Base-by-base conservation (phyloP, 805 yeast species). In the Candida oleophila region DNA sequence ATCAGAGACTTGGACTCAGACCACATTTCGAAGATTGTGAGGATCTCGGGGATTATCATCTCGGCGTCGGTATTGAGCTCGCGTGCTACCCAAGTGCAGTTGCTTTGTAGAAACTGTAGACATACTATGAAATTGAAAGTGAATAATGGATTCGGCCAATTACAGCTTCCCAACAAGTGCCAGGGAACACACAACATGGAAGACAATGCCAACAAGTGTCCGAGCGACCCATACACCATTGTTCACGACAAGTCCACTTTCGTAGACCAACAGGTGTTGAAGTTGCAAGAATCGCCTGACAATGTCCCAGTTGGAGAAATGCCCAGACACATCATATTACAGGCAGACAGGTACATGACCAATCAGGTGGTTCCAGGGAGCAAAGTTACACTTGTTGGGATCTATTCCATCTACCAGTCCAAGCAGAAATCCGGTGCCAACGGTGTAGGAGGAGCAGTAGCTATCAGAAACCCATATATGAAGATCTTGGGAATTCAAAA, bases 301-400 rank as follows among this genome's bases (percentile, higher is more conserved):
- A 88, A 88, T 85, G 97, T 94, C 1, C 99, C 99, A 1, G 96
- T 94, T 22, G 99, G 99, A 55, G 99, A 94, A 69, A 85, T 94
- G 89, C 99, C 99, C 7, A 81, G 99, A 55, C 96, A 94, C 59
- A 85, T 94, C 36, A 61, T 89, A 48, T 74, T 94, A 52, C 87
- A 94, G 38, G 89, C 89, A 30, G 98, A 94, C 64, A 78, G 99
- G 50, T 88, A 87, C 56, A 72, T 94, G 61, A 86, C 97, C 22
- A 94, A 94, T 68, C 82, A 80, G 52, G 90, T 94, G 25, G 87
- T 92, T 36, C 99, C 99, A 0, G 99, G 99, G 21, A 88, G 95
- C 0, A 76, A 97, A 53, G 95, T 96, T 55, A 89, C 96, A 7
- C 78, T 92, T 38, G 82, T 89, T 38, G 99, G 99, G 44, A 85